phyloP scores from a whole-genome alignment of 352 stramenopile species.

The Pythium rhizo-oryzae region DNA sequence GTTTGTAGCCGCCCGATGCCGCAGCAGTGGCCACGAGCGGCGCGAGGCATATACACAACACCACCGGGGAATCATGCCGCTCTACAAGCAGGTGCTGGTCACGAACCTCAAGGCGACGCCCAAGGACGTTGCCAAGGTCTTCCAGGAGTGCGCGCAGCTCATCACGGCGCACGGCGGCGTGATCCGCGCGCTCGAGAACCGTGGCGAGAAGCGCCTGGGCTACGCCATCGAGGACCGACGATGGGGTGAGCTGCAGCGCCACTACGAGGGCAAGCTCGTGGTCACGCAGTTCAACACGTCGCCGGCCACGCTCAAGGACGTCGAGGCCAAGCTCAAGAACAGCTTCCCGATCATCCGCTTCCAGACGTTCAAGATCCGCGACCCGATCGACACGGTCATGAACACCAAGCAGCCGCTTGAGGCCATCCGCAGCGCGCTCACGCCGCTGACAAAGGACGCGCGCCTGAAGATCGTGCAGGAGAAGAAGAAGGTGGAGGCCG shows the following conservation, averaged over 20 bases:
- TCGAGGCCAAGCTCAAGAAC: slow-evolving; percentile 87
- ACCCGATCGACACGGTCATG: slow-evolving; percentile 82
- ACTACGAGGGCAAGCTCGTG: slow-evolving; percentile 87
- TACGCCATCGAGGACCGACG: slow-evolving; percentile 86
- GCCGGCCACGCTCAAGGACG: slow-evolving; percentile 60
- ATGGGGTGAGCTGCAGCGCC: slow-evolving; percentile 84
- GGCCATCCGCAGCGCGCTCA: slow-evolving; percentile 57
- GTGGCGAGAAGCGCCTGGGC: slow-evolving; percentile 79
- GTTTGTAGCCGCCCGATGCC: slow-evolving; percentile 19
- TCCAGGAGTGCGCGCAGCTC: slow-evolving; percentile 78
- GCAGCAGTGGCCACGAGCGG: slow-evolving; percentile 30
- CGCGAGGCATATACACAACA: not conserved
- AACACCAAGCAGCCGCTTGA: slow-evolving; percentile 78
- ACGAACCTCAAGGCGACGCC: slow-evolving; percentile 89
- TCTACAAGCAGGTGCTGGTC: slow-evolving; percentile 90
- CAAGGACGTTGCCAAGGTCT: slow-evolving; percentile 80
- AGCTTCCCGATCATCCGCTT: slow-evolving; percentile 86
- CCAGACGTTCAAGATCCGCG: slow-evolving; percentile 85
- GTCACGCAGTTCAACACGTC: slow-evolving; percentile 88
- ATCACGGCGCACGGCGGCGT: slow-evolving; percentile 73
- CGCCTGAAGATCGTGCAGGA: slow-evolving; percentile 38
- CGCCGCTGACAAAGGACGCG: slow-evolving; percentile 38
- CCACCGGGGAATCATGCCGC: slow-evolving; percentile 51
- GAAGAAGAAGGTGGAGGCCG: slow-evolving; percentile 38
- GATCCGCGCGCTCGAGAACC: slow-evolving; percentile 78